Base-by-base conservation (phyloP, 805 yeast genomes). In the Candida multigemmis region DNA sequence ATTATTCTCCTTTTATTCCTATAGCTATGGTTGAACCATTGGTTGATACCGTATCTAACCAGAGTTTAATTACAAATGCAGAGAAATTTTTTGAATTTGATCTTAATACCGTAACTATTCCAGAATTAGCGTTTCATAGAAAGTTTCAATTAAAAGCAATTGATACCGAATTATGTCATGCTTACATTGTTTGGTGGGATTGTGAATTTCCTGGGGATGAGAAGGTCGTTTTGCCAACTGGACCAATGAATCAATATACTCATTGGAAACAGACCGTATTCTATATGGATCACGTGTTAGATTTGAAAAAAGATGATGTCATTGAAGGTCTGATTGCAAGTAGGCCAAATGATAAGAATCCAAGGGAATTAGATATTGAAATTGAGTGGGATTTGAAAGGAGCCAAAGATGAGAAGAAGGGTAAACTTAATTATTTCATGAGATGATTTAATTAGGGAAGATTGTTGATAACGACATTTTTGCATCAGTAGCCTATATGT, bases 231-330 rank as follows among this genome's bases (percentile, higher is more conserved):
- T 87, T 91, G 50, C 78, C 91, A 12, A 93, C 99, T 9, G 97
- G 97, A 14, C 96, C 99, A 19, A 86, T 81, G 58, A 77, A 86
- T 25, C 74, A 76, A 41, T 86, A 87, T 66, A 91, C 98, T 10
- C 99, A 91, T 62, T 91, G 99, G 99, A 93, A 91, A 56, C 98
- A 91, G 62, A 82, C 96, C 12, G 93, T 91, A 1, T 86, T 93
- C 59, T 93, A 91, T 56, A 67, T 89, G 46, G 75, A 71, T 41
- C 82, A 84, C 44, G 94, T 83, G 16, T 56, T 89, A 38, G 82
- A 76, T 45, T 59, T 81, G 36, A 77, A 77, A 47, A 63, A 65
- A 40, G 95, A 89, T 32, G 98, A 91, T 44, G 46, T 52, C 21
- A 64, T 93, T 38, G 68, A 68, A 32, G 91, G 97, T 24, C 59